A percentile compares a stretch with the other conserved stretches of the same genome.
Conservation (phyloP, 306 rosid species). For the Coriaria nepalensis region DNA sequence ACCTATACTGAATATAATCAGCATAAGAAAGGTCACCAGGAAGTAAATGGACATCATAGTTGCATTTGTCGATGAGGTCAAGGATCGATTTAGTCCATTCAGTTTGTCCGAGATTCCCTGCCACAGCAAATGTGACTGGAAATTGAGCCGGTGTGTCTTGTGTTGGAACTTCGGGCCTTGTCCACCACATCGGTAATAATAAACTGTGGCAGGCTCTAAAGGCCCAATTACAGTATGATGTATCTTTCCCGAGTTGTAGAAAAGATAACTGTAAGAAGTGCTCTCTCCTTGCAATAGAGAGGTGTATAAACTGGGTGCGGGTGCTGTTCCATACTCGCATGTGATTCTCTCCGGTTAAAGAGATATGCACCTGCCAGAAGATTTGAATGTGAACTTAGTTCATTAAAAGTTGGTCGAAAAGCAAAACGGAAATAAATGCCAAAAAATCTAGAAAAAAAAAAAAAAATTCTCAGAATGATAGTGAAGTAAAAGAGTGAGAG, state of each 20-base stretch:
- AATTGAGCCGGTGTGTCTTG: constrained; percentile 71
- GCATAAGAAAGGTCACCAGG: constrained; percentile 96
- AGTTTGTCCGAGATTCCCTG: constrained; percentile 88
- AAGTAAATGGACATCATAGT: constrained; percentile 67
- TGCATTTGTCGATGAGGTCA: constrained; percentile 61
- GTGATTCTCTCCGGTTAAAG: constrained; percentile 74
- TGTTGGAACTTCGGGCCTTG: constrained; percentile 63
- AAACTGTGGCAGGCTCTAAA: constrained; percentile 44
- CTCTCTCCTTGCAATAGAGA: constrained; percentile 56
- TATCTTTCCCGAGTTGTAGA: constrained; percentile 75
- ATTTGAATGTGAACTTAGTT: constrained; percentile 12
- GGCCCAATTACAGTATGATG: constrained; percentile 91
- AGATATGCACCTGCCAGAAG: constrained; percentile 64
- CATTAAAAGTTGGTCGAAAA: background rate
- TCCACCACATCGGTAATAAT: constrained; percentile 74
- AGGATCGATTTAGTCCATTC: constrained; percentile 87
- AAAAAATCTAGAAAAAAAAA: background rate
- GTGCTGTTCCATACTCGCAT: constrained; percentile 66
- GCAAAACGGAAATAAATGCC: background rate
- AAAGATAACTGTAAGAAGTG: constrained; percentile 49
- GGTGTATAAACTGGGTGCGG: constrained; percentile 44
- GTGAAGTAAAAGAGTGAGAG: no score
- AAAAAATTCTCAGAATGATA: no score
- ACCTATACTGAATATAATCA: constrained; percentile 56
- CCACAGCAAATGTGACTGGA: constrained; percentile 77